Percentiles rank a stretch among this genome's conserved stretches.
Conservation (phyloP, 345 rosid species). For the Hypericum androsaemum region DNA sequence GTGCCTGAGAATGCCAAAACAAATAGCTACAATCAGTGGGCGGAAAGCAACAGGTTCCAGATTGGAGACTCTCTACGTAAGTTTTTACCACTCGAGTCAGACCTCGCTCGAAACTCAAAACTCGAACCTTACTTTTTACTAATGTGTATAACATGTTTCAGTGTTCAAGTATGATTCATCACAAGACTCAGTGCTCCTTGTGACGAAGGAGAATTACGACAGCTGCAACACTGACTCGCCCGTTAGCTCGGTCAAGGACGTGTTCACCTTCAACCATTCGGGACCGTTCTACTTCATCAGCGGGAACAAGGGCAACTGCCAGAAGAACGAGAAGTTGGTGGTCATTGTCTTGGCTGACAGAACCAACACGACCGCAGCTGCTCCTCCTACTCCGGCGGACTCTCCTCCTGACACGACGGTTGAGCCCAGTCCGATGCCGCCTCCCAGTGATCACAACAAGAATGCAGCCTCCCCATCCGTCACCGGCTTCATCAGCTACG, state of each 20-base stretch:
- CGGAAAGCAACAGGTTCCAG: slow-evolving; percentile 60
- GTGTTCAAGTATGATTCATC: slow-evolving; percentile 47
- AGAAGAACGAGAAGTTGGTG: slow-evolving; percentile 51
- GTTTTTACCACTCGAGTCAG: slow-evolving; percentile 8
- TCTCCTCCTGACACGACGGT: slow-evolving; percentile 36
- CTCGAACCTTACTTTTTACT: not conserved
- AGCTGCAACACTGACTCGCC: slow-evolving; percentile 44
- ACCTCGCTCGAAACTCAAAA: not conserved
- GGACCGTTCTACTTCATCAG: slow-evolving; percentile 73
- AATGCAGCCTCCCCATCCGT: slow-evolving; percentile 33
- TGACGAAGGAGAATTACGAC: slow-evolving; percentile 42
- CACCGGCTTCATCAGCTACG: slow-evolving; percentile 18
- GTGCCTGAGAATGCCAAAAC: slow-evolving; percentile 28
- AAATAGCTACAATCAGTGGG: slow-evolving; percentile 51
- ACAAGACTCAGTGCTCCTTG: slow-evolving; percentile 66
- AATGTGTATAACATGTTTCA: slow-evolving; percentile 17
- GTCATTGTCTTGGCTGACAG: slow-evolving; percentile 63
- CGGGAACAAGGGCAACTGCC: slow-evolving; percentile 61
- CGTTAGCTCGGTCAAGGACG: slow-evolving; percentile 23
- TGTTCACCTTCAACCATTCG: slow-evolving; percentile 39
- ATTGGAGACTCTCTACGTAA: slow-evolving; percentile 70
- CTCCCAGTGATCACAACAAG: slow-evolving; percentile 28
- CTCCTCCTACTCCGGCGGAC: slow-evolving; percentile 24
- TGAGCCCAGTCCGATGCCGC: slow-evolving; percentile 41
- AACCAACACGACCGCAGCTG: slow-evolving; percentile 21